phyloP scores from a whole-genome alignment of 2,329 filamentous ascomycete genomes.

The Aspergillus novoparasiticus region DNA sequence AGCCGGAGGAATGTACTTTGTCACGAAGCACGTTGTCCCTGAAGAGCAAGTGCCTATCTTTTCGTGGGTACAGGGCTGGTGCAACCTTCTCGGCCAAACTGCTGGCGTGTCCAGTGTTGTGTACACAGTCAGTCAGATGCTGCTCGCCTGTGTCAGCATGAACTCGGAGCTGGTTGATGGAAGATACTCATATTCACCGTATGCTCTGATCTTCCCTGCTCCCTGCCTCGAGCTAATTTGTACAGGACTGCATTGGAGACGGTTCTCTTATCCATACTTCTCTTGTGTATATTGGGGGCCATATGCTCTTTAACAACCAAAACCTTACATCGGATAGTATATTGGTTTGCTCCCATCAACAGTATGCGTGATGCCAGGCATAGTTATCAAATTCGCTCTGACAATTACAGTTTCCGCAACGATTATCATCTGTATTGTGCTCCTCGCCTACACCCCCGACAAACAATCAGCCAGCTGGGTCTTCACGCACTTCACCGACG shows the following conservation, averaged over 20 bases:
- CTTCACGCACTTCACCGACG: slow-evolving; percentile 62
- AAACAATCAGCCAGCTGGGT: slow-evolving; percentile 63
- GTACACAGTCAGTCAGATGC: slow-evolving; percentile 66
- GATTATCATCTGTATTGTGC: slow-evolving; percentile 60
- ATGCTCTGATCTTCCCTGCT: slow-evolving; percentile 28
- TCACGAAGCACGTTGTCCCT: slow-evolving; percentile 66
- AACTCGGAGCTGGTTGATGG: slow-evolving; percentile 57
- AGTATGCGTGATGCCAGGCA: slow-evolving; percentile 41
- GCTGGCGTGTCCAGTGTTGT: slow-evolving; percentile 64
- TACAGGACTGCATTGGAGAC: slow-evolving; percentile 60
- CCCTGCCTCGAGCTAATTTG: slow-evolving; percentile 13
- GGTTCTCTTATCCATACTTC: slow-evolving; percentile 58
- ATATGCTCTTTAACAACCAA: slow-evolving; percentile 67
- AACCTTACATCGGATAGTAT: slow-evolving; percentile 60
- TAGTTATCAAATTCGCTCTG: not conserved
- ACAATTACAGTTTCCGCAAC: slow-evolving; percentile 55
- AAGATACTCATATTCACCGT: slow-evolving; percentile 60
- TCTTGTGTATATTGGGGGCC: slow-evolving; percentile 58
- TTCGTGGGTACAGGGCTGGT: slow-evolving; percentile 69
- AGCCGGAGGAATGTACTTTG: slow-evolving; percentile 69
- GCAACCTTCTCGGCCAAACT: slow-evolving; percentile 66
- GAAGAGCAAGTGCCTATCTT: slow-evolving; percentile 63
- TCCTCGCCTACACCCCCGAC: slow-evolving; percentile 61
- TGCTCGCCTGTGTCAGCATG: slow-evolving; percentile 64
- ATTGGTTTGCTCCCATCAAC: slow-evolving; percentile 69